Evolutionary conservation across 2,329 filamentous ascomycete genomes (phyloP), one percentile per base, ranked within the genome.

Genomic region (Colletotrichum sp.): DNA sequence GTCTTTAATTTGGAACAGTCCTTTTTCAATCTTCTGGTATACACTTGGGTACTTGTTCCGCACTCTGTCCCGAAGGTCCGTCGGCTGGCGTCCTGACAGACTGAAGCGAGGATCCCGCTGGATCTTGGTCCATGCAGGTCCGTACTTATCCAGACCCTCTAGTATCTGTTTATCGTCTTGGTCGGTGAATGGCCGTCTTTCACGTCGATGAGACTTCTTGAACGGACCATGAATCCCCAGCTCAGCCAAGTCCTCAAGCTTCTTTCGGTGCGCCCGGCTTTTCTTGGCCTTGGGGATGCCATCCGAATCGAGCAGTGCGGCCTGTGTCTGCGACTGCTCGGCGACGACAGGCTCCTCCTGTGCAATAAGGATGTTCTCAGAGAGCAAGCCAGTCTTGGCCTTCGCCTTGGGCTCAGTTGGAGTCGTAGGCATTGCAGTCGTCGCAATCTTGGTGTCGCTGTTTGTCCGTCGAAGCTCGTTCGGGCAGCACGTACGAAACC

Each of bases 401-500:
- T 84, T 87, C 16, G 80, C 79, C 62, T 79, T 83, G 27, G 80
- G 72, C 62, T 82, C 80, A 9, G 67, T 51, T 9, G 73, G 62
- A 15, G 66, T 70, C 6, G 76, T 66, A 24, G 75, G 64, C 21
- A 65, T 43, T 4, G 67, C 8, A 70, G 47, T 27, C 70, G 77
- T 62, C 29, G 67, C 24, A 11, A 74, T 79, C 73, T 77, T 78
- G 51, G 72, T 79, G 66, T 78, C 66, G 66, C 81, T 82, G 74
- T 81, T 85, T 13, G 84, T 85, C 29, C 83, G 83, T 62, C 89
- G 87, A 47, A 93, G 84, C 79, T 93, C 91, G 38, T 87, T 87
- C 0, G 91, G 91, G 75, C 91, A 93, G 78, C 91, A 93, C 5
- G 91, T 93, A 64, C 91, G 87, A 78, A 93, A 93, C 15, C 91